Evolutionary conservation across 306 rosid species (phyloP), one percentile per base, ranked within the genome.

Genomic region (Sesbania bispinosa): DNA sequence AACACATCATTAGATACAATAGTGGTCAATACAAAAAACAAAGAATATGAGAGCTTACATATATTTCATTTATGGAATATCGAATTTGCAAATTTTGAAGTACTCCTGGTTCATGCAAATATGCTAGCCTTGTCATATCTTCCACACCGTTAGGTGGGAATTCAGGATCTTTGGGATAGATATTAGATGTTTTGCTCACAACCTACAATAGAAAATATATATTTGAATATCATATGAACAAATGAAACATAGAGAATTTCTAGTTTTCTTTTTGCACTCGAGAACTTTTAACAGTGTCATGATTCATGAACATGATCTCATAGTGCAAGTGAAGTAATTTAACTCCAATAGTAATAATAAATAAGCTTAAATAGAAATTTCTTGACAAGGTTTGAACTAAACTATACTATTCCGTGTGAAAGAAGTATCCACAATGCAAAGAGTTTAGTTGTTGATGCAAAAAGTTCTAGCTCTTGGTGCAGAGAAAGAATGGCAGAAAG

Each of bases 101-200:
- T 71, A 94, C 96, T 58, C 97, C 99, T 6, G 99, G 97, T 79
- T 94, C 97, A 54, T 94, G 99, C 57, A 94, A 79, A 83, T 94
- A 94, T 67, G 99, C 96, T 81, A 94, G 83, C 81, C 84, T 87
- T 47, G 99, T 94, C 99, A 94, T 94, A 72, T 94, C 99, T 8
- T 94, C 97, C 19, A 89, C 97, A 30, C 99, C 97, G 6, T 81
- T 53, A 14, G 84, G 68, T 51, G 99, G 99, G 79, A 89, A 91
- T 60, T 94, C 99, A 43, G 99, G 97, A 85, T 94, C 99, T 82
- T 86, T 91, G 32, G 96, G 97, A 81, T 84, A 81, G 42, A 81
- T 81, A 69, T 63, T 71, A 46, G 85, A 71, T 64, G 84, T 73
- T 83, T 89, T 89, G 48, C 75, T 88, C 52, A 81, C 87, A 79